Evolutionary conservation across 2,329 filamentous ascomycete genomes (phyloP), one percentile per base, ranked within the genome.

Genomic region (Pseudopyricularia cyperi): DNA sequence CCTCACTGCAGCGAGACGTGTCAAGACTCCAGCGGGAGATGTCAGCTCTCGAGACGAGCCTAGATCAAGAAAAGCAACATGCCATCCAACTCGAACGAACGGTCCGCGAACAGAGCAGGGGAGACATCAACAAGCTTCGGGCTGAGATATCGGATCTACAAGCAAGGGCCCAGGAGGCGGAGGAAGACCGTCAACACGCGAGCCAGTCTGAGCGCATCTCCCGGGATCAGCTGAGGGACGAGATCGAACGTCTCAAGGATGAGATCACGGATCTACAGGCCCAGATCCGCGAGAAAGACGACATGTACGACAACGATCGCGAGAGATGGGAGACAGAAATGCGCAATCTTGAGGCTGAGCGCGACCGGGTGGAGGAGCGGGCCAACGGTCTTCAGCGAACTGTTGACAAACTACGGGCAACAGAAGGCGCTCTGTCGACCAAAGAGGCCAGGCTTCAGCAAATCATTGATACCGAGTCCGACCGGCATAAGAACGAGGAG

Each of bases 401-500:
- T 0, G 82, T 90, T 54, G 80, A 87, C 56, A 80, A 76, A 57
- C 71, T 89, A 32, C 83, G 84, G 49, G 76, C 85, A 59, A 72
- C 76, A 1, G 83, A 88, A 62, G 80, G 83, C 15, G 80, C 74
- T 12, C 68, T 87, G 30, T 83, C 83, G 19, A 75, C 76, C 55
- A 85, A 84, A 62, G 85, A 89, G 60, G 72, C 72, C 22, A 83
- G 75, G 61, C 68, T 89, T 17, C 80, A 86, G 61, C 76, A 83
- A 59, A 80, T 81, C 3, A 71, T 89, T 12, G 75, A 84, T 56
- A 85, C 79, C 60, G 86, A 90, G 61, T 77, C 77, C 47, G 77
- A 87, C 56, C 81, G 86, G 24, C 83, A 93, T 60, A 75, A 76
- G 56, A 80, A 77, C 52, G 85, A 91, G 59, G 85, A 91, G 62